Percentiles rank a stretch among this genome's conserved stretches.
phyloP scores from a whole-genome alignment of 2,329 filamentous ascomycete species.

The Neurospora crassa region DNA sequence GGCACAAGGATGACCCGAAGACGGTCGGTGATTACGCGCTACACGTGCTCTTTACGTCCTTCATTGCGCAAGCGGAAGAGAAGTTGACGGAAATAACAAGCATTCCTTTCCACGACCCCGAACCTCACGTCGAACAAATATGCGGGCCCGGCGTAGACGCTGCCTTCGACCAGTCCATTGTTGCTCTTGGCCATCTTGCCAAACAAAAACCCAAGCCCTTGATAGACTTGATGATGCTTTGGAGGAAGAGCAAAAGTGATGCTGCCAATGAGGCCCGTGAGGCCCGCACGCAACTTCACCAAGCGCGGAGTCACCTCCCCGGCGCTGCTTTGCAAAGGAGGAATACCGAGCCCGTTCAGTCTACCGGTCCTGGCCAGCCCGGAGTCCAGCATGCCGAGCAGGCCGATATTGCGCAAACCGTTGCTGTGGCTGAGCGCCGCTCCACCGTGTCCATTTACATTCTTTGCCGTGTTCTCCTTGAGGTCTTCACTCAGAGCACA shows the following conservation, averaged over 20 bases:
- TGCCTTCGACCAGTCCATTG: constrained; percentile 87
- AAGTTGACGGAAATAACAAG: constrained; percentile 87
- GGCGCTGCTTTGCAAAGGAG: constrained; percentile 50
- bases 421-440: constrained; percentile 73
- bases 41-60: constrained; percentile 94
- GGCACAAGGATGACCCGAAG: constrained; percentile 68
- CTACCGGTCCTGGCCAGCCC: constrained; percentile 18
- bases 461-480: constrained; percentile 83
- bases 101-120: constrained; percentile 60
- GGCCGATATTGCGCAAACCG: constrained; percentile 28
- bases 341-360: constrained; percentile 63
- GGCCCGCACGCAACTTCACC: constrained; percentile 49
- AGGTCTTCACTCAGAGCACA: constrained; percentile 86
- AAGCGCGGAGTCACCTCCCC: constrained; percentile 32
- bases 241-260: constrained; percentile 94
- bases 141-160: constrained; percentile 85
- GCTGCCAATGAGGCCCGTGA: constrained; percentile 64
- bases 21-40: constrained; percentile 97
- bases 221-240: constrained; percentile 96
- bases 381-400: constrained; percentile 20
- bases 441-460: constrained; percentile 95
- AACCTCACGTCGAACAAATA: constrained; percentile 77
- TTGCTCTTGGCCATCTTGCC: constrained; percentile 87
- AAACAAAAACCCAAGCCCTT: constrained; percentile 88
- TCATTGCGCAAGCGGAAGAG: constrained; percentile 92